Conservation (phyloP, 805 yeast species). For the Priceomyces medius region DNA sequence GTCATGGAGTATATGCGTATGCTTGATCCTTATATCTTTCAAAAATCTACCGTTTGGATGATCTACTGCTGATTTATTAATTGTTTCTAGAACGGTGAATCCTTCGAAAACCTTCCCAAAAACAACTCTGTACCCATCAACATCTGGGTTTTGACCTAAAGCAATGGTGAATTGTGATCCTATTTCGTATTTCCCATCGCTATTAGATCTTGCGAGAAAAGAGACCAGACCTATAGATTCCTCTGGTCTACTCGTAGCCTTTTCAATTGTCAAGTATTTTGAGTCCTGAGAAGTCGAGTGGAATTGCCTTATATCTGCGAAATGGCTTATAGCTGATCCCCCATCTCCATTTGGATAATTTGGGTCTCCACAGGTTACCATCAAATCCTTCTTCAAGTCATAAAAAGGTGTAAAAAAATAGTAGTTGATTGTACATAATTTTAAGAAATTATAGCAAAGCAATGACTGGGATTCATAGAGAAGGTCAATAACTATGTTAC, state of each 20-base stretch:
- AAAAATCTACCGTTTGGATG: conserved; percentile 13
- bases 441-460: conserved; percentile 48
- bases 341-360: conserved; percentile 32
- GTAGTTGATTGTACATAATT: conserved; percentile 52
- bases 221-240: conserved; percentile 14
- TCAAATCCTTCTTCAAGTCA: conserved; percentile 38
- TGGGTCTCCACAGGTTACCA: conserved; percentile 51
- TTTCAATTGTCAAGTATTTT: conserved; percentile 2
- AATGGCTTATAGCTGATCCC: conserved; percentile 10
- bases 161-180: conserved; percentile 16
- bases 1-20: conserved; percentile 50
- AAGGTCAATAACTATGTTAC: conserved; percentile 52
- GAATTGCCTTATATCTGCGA: conserved; percentile 6
- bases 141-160: not conserved
- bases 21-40: conserved; percentile 45
- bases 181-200: not conserved
- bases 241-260: not conserved
- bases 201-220: conserved; percentile 5
- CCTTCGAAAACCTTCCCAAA: conserved; percentile 59
- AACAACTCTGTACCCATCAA: conserved; percentile 12
- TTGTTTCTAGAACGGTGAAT: conserved; percentile 41
- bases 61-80: conserved; percentile 43
- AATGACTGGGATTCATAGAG: conserved; percentile 30
- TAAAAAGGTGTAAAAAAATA: conserved; percentile 53
- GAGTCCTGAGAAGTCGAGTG: not conserved